Evolutionary conservation across 2,329 filamentous ascomycete genomes (phyloP), one percentile per base, ranked within the genome.

Genomic region (Clonostachys solani): DNA sequence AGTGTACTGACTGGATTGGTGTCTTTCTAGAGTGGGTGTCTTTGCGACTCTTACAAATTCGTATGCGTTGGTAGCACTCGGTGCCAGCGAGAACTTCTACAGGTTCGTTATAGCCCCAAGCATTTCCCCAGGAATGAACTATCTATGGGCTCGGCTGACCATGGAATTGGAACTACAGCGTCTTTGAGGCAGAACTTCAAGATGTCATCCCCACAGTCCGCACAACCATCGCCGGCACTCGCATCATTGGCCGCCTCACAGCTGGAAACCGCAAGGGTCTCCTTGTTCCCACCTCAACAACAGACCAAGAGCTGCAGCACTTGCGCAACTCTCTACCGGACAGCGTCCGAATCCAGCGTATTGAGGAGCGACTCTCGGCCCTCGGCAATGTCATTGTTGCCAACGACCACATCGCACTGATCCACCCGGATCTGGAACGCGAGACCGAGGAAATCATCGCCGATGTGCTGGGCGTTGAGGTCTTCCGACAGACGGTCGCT

Each of bases 371-470:
- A 40, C 79, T 99, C 53, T 96, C 91, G 16, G 94, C 94, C 5
- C 83, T 99, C 23, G 94, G 94, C 52, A 99, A 99, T 65, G 94
- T 97, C 52, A 96, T 99, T 62, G 95, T 91, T 61, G 83, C 84
- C 61, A 97, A 97, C 70, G 94, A 99, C 71, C 92, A 96, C 71
- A 94, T 97, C 56, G 94, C 94, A 45, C 84, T 99, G 41, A 85
- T 97, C 52, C 94, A 99, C 67, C 94, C 94, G 12, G 94, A 99
- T 63, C 78, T 99, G 50, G 94, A 97, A 78, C 87, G 92, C 52
- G 94, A 99, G 76, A 96, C 92, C 15, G 94, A 99, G 72, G 94
- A 99, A 75, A 96, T 99, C 58, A 92, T 99, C 63, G 90, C 94
- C 59, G 94, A 99, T 66, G 89, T 95, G 50, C 75, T 95, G 17